These are phyloP conservation scores for Protea cynaroides DNA, from an alignment of 164 flowering plant species.

Conservation along the genomic window DNA sequence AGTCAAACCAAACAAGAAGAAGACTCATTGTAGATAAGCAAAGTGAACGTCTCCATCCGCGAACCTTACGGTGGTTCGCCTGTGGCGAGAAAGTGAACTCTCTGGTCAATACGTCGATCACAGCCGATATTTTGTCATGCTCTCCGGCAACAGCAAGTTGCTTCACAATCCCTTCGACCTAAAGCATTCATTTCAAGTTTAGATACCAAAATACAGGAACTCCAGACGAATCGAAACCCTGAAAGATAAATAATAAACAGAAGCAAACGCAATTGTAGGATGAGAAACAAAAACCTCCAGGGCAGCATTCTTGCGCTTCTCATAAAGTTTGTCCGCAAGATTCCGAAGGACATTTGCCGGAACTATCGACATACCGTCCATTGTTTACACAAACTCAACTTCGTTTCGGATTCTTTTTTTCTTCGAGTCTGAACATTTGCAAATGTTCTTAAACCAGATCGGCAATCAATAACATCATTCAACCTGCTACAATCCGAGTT, in stretches of 20 bases:
- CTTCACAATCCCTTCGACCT: constrained; percentile 96
- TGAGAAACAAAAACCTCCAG: constrained; percentile 40
- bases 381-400: not conserved
- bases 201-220: constrained; percentile 1
- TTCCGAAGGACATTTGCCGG: constrained; percentile 73
- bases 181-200: constrained; percentile 8
- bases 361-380: constrained; percentile 53
- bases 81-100: constrained; percentile 79
- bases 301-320: constrained; percentile 97
- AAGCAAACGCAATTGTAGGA: not conserved
- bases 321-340: constrained; percentile 88
- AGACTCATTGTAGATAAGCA: not conserved
- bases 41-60: not conserved
- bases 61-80: constrained; percentile 90
- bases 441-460: constrained; percentile 6
- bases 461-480: not conserved
- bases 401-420: constrained; percentile 25
- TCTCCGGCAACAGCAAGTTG: constrained; percentile 59
- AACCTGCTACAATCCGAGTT: not conserved
- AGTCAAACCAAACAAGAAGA: not conserved
- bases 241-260: not conserved
- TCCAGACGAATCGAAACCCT: constrained; percentile 9
- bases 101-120: constrained; percentile 64
- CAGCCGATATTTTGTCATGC: constrained; percentile 77
- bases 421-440: constrained; percentile 23